These are phyloP conservation scores for Calonectria multiphialidica DNA, from an alignment of 2,329 filamentous ascomycete genomes.

Conservation along the genomic window DNA sequence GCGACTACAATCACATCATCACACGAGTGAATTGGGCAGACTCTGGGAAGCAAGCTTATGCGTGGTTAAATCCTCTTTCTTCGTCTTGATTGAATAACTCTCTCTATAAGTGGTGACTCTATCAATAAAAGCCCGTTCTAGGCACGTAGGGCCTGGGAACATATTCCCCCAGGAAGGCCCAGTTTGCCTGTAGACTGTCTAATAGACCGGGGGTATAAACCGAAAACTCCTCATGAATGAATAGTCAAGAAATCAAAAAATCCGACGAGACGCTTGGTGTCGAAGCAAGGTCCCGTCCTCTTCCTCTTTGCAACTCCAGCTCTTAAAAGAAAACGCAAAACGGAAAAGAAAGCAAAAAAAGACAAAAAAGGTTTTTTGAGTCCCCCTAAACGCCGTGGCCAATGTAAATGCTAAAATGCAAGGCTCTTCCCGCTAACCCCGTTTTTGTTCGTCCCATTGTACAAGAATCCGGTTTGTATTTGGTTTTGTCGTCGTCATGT, in stretches of 20 bases:
- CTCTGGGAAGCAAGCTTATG: not conserved
- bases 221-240: conserved; percentile 41
- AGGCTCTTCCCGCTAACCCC: conserved; percentile 21
- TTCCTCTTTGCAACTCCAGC: conserved; percentile 11
- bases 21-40: not conserved
- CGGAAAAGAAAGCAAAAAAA: conserved; percentile 18
- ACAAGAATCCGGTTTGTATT: conserved; percentile 30
- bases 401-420: conserved; percentile 42
- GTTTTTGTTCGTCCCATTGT: conserved; percentile 39
- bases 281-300: conserved; percentile 17
- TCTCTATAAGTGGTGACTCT: conserved; percentile 34
- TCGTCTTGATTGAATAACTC: conserved; percentile 33
- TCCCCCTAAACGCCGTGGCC: conserved; percentile 40
- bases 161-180: conserved; percentile 30
- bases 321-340: not conserved
- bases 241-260: conserved; percentile 21
- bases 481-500: conserved; percentile 31
- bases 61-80: conserved; percentile 22
- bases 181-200: conserved; percentile 42
- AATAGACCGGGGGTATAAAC: conserved; percentile 46
- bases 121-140: conserved; percentile 46
- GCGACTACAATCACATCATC: not conserved
- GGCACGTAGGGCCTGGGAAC: conserved; percentile 36
- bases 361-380: conserved; percentile 20
- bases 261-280: not conserved